Evolutionary conservation across 768 basidiomycete genomes (phyloP), one percentile per base, ranked within the genome.

Genomic region (Vishniacozyma victoriae): DNA sequence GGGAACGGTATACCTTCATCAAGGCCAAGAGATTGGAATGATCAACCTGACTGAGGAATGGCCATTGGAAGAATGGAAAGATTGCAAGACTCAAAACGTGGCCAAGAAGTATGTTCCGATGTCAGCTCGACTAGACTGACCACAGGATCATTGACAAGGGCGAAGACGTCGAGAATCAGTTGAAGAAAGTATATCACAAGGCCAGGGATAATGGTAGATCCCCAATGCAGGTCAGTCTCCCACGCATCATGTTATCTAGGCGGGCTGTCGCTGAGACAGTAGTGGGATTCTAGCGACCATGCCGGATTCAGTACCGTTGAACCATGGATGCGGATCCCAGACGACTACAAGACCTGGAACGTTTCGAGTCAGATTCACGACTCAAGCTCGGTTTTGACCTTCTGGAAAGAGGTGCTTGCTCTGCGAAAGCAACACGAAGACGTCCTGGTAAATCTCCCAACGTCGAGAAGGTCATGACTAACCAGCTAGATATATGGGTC

Each of bases 241-340:
- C 11, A 22, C 19, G 4, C 11, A n/a, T 19, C 1, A 19, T 18
- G 4, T 37, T 19, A 14, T 6, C 39, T 14, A 14, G 13, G 14
- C 15, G 13, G 42, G 20, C 42, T 35, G 24, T 12, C 16, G 11
- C 5, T 35, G 11, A 35, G 39, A 20, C 43, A 27, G 12, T 36
- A 50, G 24, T 85, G 84, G 83, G 73, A 81, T 52, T 46, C 72
- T 7, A 66, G 73, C 3, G n/a, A 66, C 7, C 74, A 85, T 44
- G 82, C 76, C 0, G 84, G 85, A 0, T 85, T 86, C 64, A 73
- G 76, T 0, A 79, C 77, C 1, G 35, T 26, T 1, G 75, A 67
- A 2, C 83, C 84, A 0, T 86, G 83, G 84, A 85, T 85, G 82
- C 75, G 82, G 19, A 78, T 82, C 6, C 81, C 83, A 57, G 82